These are phyloP conservation scores for Xerocomus spinulosus DNA, from an alignment of 768 basidiomycete genomes.

Conservation along the genomic window DNA sequence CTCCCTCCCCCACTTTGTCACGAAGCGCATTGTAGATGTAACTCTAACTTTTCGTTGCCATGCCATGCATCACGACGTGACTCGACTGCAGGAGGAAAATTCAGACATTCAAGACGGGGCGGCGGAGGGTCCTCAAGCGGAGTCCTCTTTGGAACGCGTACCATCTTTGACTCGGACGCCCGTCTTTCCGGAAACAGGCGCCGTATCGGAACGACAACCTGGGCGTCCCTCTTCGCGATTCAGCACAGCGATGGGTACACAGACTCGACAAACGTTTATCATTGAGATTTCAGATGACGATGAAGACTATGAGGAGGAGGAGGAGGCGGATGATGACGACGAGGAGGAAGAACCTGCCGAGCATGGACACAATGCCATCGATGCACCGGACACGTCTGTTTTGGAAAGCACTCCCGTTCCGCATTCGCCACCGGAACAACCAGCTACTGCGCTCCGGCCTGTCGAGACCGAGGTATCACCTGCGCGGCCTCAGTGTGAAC, in stretches of 20 bases:
- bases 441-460: conserved; percentile 1
- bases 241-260: conserved; percentile 21
- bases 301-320: conserved; percentile 21
- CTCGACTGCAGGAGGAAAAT: conserved; percentile 15
- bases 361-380: neutral
- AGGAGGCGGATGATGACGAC: conserved; percentile 23
- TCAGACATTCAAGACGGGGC: conserved; percentile 4
- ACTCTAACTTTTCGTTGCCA: conserved; percentile 26
- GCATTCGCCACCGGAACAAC: conserved; percentile 4
- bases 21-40: conserved; percentile 27
- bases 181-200: conserved; percentile 7
- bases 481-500: conserved; percentile 25
- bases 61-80: conserved; percentile 6
- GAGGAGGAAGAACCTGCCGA: conserved; percentile 10
- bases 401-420: neutral
- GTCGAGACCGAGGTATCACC: neutral
- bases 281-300: conserved; percentile 31
- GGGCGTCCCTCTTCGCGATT: conserved; percentile 21
- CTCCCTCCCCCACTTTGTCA: conserved; percentile 23
- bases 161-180: neutral
- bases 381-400: neutral
- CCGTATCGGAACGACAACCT: conserved; percentile 3
- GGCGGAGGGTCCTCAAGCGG: conserved; percentile 1
- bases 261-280: conserved; percentile 24
- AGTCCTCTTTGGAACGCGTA: neutral